Evolutionary conservation across 2,329 filamentous ascomycete genomes (phyloP).

Genomic region (Lachnum nothofagi): DNA sequence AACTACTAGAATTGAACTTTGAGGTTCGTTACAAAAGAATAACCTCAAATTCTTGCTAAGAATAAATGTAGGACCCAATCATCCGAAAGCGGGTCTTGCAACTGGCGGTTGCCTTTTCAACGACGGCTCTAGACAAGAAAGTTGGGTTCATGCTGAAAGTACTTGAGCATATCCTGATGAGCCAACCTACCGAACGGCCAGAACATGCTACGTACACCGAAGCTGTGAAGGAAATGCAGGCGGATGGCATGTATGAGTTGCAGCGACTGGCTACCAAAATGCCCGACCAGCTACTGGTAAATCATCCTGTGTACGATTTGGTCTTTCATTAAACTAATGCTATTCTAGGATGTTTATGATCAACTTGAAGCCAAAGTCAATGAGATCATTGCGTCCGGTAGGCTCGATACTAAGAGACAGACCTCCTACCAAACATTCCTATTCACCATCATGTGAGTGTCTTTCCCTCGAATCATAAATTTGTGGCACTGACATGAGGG

Average conservation of each 20-base stretch:
- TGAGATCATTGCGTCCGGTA: conserved; percentile 68
- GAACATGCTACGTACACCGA: conserved; percentile 74
- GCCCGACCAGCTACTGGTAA: conserved; percentile 73
- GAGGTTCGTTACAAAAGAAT: conserved; percentile 38
- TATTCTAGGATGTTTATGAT: conserved; percentile 66
- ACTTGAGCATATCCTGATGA: conserved; percentile 83
- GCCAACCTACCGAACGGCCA: conserved; percentile 68
- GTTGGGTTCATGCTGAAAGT: conserved; percentile 81
- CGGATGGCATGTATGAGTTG: conserved; percentile 78
- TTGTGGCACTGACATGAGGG: conserved; percentile 7
- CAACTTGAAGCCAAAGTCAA: conserved; percentile 78
- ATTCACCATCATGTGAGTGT: conserved; percentile 76
- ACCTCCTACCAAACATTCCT: conserved; percentile 85
- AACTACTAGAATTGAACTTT: conserved; percentile 64
- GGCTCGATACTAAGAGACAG: conserved; percentile 74
- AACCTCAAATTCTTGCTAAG: conserved; percentile 32
- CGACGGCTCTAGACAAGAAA: conserved; percentile 70
- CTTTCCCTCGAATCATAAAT: neutral
- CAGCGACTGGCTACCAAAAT: conserved; percentile 86
- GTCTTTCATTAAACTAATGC: conserved; percentile 15
- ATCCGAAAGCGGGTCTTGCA: conserved; percentile 78
- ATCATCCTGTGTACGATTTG: neutral
- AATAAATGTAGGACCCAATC: conserved; percentile 56
- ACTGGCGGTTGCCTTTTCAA: conserved; percentile 78
- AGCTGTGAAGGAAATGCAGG: conserved; percentile 82